Base-by-base conservation (phyloP, 768 basidiomycete genomes). In the Hirschioporus abietinus region DNA sequence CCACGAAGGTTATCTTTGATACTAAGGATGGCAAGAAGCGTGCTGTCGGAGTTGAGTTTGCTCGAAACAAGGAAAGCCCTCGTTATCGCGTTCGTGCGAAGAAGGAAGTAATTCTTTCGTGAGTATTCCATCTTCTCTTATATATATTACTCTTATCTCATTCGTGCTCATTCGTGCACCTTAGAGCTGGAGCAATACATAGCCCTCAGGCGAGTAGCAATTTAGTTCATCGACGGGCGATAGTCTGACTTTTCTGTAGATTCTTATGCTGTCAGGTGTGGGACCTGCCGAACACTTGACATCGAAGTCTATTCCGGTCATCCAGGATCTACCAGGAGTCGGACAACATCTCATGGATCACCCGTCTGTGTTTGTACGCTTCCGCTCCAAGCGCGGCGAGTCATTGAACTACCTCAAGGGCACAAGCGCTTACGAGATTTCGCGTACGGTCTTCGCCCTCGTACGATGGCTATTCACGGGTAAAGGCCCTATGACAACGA, bases 321-420 rank as follows among this genome's bases (percentile, higher is more conserved):
- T 88, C 23, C 72, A 84, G 7, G 86, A 93, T 70, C 82, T 90
- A 1, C 88, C 90, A 0, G 87, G 87, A 12, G 92, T 95, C 23
- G 93, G 93, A 17, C 78, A 83, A 9, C 82, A 93, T 73, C 82
- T 95, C 20, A 78, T 83, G 60, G 93, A 95, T 72, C 93, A 94
- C 71, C 79, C 82, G 3, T 79, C 81, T 17, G 80, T 89, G 63
- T 78, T 82, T 70, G 64, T 86, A 26, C 79, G 80, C 69, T 80
- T 84, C 74, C 81, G 80, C 68, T 86, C 88, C 68, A 87, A 82
- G 67, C 76, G 75, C 1, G 77, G 81, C 64, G 71, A 76, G 6
- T 81, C 83, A 7, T 57, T 83, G 17, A 80, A 77, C 66, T 83
- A 75, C 68, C 67, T 85, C 35, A 65, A 68, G n/a, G 72, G 25